A percentile compares a stretch with the other conserved stretches of the same genome.
Conservation (phyloP, 2,329 filamentous ascomycete species). For the Beauveria sp. region DNA sequence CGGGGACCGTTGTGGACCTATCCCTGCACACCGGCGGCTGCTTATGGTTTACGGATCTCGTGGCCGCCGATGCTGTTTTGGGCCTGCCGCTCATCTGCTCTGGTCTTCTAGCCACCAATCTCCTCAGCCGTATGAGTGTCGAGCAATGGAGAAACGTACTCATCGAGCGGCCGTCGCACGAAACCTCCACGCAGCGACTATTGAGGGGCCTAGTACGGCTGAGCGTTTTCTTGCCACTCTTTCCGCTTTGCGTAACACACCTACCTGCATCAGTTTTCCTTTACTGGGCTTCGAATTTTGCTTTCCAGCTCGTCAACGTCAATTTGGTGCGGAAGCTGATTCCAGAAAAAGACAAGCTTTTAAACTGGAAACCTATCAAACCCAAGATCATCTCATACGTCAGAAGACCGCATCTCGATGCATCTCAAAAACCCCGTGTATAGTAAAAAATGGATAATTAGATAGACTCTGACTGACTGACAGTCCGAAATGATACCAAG, state of each 20-base stretch:
- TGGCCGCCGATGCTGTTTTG: conserved; percentile 42
- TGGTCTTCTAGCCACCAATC: conserved; percentile 21
- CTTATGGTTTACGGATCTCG: conserved; percentile 50
- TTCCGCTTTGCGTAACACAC: conserved; percentile 27
- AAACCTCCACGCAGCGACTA: conserved; percentile 17
- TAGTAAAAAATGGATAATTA: neutral
- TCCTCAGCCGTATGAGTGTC: conserved; percentile 22
- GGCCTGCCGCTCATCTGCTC: conserved; percentile 36
- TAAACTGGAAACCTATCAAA: conserved; percentile 8
- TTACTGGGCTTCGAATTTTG: conserved; percentile 32
- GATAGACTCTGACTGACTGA: neutral
- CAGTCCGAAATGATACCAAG: conserved; percentile 7
- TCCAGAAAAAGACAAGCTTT: conserved; percentile 15
- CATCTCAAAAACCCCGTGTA: neutral
- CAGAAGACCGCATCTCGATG: neutral
- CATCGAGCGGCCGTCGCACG: neutral
- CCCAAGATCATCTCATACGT: conserved; percentile 3
- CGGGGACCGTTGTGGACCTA: conserved; percentile 19
- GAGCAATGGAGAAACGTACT: conserved; percentile 23
- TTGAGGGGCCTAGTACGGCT: conserved; percentile 20
- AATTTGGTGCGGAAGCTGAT: conserved; percentile 20
- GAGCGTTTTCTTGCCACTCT: conserved; percentile 25
- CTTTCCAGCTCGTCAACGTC: conserved; percentile 27
- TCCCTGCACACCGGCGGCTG: conserved; percentile 39
- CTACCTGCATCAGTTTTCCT: conserved; percentile 34